Percentiles rank a stretch among this genome's conserved stretches.
phyloP scores from a whole-genome alignment of 257 asterid species.

The Jasminum sambac region DNA sequence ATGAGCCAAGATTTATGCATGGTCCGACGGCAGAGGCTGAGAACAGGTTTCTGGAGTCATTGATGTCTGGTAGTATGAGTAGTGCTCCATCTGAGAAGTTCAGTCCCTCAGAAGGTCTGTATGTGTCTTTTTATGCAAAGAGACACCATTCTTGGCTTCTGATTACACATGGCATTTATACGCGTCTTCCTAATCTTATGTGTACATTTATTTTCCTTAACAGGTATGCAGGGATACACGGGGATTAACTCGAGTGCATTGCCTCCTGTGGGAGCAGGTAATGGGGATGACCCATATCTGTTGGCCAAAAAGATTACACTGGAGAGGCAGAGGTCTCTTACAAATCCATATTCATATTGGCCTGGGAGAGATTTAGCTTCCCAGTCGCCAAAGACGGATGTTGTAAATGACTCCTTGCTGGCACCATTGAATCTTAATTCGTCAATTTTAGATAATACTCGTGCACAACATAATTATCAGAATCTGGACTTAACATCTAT shows the following conservation, averaged over 20 bases:
- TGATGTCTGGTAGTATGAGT: conserved; percentile 71
- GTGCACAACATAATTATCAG: conserved; percentile 49
- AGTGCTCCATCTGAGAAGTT: conserved; percentile 53
- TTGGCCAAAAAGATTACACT: conserved; percentile 60
- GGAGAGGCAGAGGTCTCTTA: conserved; percentile 76
- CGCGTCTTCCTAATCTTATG: conserved; percentile 22
- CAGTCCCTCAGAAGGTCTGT: conserved; percentile 78
- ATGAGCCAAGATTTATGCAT: conserved; percentile 54
- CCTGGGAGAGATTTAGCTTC: conserved; percentile 60
- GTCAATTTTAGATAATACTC: conserved; percentile 53
- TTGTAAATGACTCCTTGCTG: conserved; percentile 47
- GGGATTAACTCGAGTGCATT: conserved; percentile 43
- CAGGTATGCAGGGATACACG: conserved; percentile 71
- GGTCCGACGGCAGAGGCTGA: conserved; percentile 67
- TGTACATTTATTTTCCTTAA: conserved; percentile 17
- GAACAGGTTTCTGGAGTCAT: conserved; percentile 79
- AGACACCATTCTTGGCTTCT: neutral
- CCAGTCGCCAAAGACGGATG: conserved; percentile 44
- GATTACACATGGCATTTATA: conserved; percentile 2
- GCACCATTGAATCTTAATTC: conserved; percentile 51
- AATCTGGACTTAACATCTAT: conserved; percentile 63
- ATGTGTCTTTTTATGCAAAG: conserved; percentile 21
- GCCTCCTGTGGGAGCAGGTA: conserved; percentile 53
- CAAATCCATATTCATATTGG: conserved; percentile 64
- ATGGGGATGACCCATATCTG: conserved; percentile 57